A percentile compares a stretch with the other conserved stretches of the same genome.
Conservation (phyloP, 305 asterid species). For the Ruellia speciosa region DNA sequence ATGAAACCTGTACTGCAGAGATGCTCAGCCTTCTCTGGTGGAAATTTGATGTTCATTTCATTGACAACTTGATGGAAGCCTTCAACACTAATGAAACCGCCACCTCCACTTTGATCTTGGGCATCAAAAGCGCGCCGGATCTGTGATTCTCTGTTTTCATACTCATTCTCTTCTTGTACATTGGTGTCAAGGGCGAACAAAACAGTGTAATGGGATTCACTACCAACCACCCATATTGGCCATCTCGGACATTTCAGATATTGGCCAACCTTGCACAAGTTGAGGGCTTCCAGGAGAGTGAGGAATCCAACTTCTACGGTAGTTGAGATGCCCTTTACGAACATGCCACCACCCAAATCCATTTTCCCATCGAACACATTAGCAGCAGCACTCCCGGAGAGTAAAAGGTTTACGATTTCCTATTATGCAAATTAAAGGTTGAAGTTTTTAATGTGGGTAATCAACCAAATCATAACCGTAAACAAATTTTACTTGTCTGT, state of each 20-base stretch:
- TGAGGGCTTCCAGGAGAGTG: conserved; percentile 79
- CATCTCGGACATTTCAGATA: conserved; percentile 75
- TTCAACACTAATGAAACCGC: conserved; percentile 89
- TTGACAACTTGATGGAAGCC: conserved; percentile 70
- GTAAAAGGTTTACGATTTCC: conserved; percentile 94
- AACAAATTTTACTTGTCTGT: conserved; percentile 13
- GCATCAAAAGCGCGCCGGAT: conserved; percentile 83
- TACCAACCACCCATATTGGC: conserved; percentile 99
- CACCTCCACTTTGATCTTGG: conserved; percentile 96
- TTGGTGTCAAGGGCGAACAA: conserved; percentile 71
- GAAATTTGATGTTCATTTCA: conserved; percentile 52
- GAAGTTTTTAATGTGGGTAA: conserved; percentile 1
- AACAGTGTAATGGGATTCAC: conserved; percentile 92
- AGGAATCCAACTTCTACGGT: conserved; percentile 88
- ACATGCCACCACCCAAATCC: conserved; percentile 92
- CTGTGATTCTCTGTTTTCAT: conserved; percentile 64
- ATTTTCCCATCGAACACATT: conserved; percentile 84
- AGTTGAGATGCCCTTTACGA: conserved; percentile 76
- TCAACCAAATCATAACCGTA: conserved; percentile 10
- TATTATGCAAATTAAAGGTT: conserved; percentile 21
- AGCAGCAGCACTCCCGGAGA: conserved; percentile 79
- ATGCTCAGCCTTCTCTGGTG: conserved; percentile 54
- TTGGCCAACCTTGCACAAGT: conserved; percentile 85
- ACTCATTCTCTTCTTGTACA: conserved; percentile 84
- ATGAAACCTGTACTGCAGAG: conserved; percentile 67